Conservation (phyloP, 2,329 filamentous ascomycete species). For the Stemphylium vesicarium region DNA sequence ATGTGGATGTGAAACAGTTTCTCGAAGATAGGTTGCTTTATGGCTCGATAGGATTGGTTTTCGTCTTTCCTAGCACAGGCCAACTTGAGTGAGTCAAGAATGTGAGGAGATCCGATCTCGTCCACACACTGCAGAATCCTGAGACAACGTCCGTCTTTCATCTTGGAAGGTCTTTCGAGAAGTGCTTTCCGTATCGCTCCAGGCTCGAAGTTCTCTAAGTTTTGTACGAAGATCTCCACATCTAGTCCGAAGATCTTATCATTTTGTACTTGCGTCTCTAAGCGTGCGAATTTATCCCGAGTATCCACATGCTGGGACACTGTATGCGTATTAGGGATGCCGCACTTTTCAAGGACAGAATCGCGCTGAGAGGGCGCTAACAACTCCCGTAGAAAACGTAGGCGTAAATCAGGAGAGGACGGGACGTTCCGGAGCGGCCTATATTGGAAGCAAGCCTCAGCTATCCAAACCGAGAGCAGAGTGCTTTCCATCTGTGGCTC, state of each 20-base stretch:
- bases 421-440: not conserved
- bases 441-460: not conserved
- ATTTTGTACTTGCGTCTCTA: constrained; percentile 3
- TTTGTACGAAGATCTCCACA: not conserved
- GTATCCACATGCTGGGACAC: not conserved
- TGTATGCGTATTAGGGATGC: not conserved
- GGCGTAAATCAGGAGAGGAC: constrained; percentile 1
- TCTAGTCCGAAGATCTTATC: not conserved
- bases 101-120: constrained; percentile 8
- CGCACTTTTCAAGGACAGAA: constrained; percentile 2
- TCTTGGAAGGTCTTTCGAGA: not conserved
- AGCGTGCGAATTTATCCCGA: not conserved
- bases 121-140: constrained; percentile 11
- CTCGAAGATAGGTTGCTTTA: constrained; percentile 3
- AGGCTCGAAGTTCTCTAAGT: constrained; percentile 1
- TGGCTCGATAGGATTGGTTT: not conserved
- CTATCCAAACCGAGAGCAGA: constrained; percentile 7
- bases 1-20: constrained; percentile 9
- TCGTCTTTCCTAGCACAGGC: not conserved
- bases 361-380: constrained; percentile 3
- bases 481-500: constrained; percentile 1
- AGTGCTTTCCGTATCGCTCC: not conserved
- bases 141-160: not conserved
- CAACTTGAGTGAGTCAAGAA: constrained; percentile 5
- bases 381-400: constrained; percentile 9